These are phyloP conservation scores for Colletotrichum trifolii DNA, from an alignment of 2,329 filamentous ascomycete species.

Conservation along the genomic window DNA sequence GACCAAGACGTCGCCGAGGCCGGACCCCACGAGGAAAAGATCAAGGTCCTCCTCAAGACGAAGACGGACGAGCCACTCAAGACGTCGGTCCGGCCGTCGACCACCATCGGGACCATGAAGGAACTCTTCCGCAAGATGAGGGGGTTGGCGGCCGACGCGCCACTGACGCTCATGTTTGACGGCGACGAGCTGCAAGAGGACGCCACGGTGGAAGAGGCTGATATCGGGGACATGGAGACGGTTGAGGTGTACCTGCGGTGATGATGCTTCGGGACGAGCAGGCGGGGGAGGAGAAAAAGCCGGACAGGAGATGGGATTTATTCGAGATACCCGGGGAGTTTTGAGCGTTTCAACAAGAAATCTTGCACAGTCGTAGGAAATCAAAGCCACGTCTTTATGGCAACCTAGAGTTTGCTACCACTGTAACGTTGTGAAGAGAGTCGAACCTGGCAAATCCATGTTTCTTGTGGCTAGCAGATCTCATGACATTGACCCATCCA, in stretches of 20 bases:
- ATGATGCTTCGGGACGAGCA: not conserved
- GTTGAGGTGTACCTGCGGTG: conserved; percentile 76
- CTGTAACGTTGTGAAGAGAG: no score
- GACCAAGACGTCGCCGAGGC: conserved; percentile 23
- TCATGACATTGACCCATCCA: no score
- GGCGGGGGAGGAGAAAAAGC: not conserved
- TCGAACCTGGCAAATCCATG: no score
- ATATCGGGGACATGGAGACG: conserved; percentile 79
- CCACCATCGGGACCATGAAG: conserved; percentile 71
- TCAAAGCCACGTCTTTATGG: no score
- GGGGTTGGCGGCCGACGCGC: conserved; percentile 60
- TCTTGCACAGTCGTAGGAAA: no score
- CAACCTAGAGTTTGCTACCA: no score
- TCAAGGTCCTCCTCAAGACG: conserved; percentile 66
- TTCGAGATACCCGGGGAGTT: conserved; percentile 35
- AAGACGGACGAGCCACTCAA: conserved; percentile 61
- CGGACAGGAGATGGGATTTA: conserved; percentile 3
- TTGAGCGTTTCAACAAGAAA: conserved; percentile 1
- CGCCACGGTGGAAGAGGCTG: conserved; percentile 71
- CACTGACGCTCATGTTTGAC: conserved; percentile 77
- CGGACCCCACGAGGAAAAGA: conserved; percentile 47
- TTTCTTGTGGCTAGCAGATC: no score
- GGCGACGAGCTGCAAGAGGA: conserved; percentile 76
- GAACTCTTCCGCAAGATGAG: conserved; percentile 68
- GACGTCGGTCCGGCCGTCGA: conserved; percentile 64